Evolutionary conservation across 148 eudicot species (phyloP).

Genomic region (Limonium bicolor): DNA sequence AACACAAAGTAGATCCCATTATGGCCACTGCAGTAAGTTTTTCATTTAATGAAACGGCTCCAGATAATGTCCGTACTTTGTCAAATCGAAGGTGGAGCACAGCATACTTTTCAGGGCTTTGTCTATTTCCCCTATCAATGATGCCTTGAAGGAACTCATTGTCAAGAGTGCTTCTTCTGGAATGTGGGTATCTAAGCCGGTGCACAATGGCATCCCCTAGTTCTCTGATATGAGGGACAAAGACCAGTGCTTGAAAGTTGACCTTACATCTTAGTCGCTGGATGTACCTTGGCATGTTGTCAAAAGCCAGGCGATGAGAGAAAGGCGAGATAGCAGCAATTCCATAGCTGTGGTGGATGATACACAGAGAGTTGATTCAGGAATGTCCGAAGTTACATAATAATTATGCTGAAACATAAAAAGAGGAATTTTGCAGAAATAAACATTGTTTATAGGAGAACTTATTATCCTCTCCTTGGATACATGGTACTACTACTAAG

Average conservation of each 20-base stretch:
- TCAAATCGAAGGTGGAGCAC: slow-evolving; percentile 92
- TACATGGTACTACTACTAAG: too few species aligned
- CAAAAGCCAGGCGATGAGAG: slow-evolving; percentile 89
- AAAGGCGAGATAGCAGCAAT: slow-evolving; percentile 95
- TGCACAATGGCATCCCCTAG: slow-evolving; percentile 75
- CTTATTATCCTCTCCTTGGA: too few species aligned
- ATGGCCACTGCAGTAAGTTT: too few species aligned
- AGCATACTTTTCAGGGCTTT: slow-evolving; percentile 51
- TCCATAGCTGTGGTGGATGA: slow-evolving; percentile 87
- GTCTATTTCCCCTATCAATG: slow-evolving; percentile 20
- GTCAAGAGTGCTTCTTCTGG: slow-evolving; percentile 18
- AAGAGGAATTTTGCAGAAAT: too few species aligned
- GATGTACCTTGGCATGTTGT: slow-evolving; percentile 73
- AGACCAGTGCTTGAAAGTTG: slow-evolving; percentile 67
- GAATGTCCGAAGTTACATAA: too few species aligned
- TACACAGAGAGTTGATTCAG: too few species aligned
- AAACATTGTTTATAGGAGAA: too few species aligned
- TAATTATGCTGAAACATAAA: too few species aligned
- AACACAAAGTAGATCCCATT: not conserved
- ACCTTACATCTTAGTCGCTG: slow-evolving; percentile 91
- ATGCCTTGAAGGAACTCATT: slow-evolving; percentile 26
- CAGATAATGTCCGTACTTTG: slow-evolving; percentile 36
- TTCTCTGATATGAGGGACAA: slow-evolving; percentile 68
- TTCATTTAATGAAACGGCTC: too few species aligned
- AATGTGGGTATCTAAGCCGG: slow-evolving; percentile 48